A percentile compares a stretch with the other conserved stretches of the same genome.
Evolutionary conservation across 1,284 basidiomycete species (phyloP).

Genomic region (Ustilago esculenta): DNA sequence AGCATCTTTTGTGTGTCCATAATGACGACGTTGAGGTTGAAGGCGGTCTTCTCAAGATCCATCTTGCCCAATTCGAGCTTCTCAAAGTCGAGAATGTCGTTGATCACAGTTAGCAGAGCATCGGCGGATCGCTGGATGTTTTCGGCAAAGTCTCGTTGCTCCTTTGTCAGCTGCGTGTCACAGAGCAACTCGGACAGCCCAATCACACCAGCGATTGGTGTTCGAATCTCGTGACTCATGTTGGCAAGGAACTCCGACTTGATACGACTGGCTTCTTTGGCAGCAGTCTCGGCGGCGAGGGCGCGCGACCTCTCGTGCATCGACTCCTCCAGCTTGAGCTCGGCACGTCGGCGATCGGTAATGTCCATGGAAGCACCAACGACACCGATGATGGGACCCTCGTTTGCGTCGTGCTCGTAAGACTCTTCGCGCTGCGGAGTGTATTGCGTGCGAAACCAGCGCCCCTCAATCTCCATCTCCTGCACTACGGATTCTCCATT

Average conservation of each 20-base stretch:
- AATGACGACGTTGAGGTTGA: constrained; percentile 67
- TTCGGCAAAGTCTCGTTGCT: constrained; percentile 69
- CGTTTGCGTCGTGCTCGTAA: constrained; percentile 42
- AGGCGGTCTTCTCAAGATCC: constrained; percentile 68
- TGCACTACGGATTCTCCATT: constrained; percentile 56
- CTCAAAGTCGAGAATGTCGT: constrained; percentile 69
- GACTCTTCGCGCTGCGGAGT: constrained; percentile 54
- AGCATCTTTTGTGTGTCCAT: constrained; percentile 66
- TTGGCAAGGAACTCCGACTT: constrained; percentile 68
- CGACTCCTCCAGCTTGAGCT: constrained; percentile 61
- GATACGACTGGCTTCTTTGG: constrained; percentile 71
- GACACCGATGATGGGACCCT: constrained; percentile 61
- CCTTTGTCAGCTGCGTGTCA: constrained; percentile 64
- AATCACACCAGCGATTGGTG: constrained; percentile 68
- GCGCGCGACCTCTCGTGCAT: constrained; percentile 64
- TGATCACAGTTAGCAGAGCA: constrained; percentile 69
- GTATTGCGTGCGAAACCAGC: constrained; percentile 63
- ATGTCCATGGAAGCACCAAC: constrained; percentile 68
- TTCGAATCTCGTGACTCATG: constrained; percentile 70
- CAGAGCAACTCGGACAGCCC: constrained; percentile 67
- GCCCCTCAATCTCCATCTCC: constrained; percentile 62
- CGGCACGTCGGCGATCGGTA: constrained; percentile 64
- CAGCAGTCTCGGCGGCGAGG: constrained; percentile 66
- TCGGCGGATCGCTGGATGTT: constrained; percentile 69
- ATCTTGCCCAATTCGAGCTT: constrained; percentile 69